phyloP scores from a whole-genome alignment of 1,139 yeast species.

The Geotrichum histeridarum region DNA sequence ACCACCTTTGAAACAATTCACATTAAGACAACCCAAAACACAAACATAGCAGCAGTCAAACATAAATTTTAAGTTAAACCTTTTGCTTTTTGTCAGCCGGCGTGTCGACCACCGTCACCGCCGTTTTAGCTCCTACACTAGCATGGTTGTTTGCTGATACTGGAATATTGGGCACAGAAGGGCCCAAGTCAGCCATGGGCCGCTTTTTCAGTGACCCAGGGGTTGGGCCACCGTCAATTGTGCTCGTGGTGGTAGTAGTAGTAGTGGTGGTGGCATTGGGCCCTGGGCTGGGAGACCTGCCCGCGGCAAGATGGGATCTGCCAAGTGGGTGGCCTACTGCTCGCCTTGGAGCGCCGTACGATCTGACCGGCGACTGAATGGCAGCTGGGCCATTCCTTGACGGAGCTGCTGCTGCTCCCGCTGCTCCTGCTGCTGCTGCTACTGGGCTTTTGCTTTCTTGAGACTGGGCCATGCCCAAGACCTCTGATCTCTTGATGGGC shows the following conservation, averaged over 20 bases:
- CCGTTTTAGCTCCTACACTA: background rate
- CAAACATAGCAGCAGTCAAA: background rate
- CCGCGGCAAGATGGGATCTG: background rate
- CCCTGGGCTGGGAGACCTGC: background rate
- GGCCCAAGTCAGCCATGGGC: conserved; percentile 9
- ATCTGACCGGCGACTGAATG: conserved; percentile 2
- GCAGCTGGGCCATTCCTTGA: background rate
- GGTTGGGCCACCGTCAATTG: background rate
- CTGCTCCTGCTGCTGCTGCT: background rate
- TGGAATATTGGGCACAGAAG: conserved; percentile 5
- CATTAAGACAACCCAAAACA: no score
- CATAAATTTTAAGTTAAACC: background rate
- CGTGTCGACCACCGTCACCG: background rate
- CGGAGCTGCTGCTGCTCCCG: background rate
- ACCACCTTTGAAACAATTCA: no score
- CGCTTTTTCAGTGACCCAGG: background rate
- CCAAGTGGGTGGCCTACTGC: background rate
- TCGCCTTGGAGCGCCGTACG: background rate
- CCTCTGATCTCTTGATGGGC: conserved; percentile 38
- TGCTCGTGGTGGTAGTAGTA: background rate
- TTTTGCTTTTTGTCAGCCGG: conserved; percentile 10
- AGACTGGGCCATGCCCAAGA: background rate
- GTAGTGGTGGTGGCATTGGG: background rate
- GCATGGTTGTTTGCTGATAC: background rate
- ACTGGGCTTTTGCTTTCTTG: background rate